A percentile compares a stretch with the other conserved stretches of the same genome.
These are phyloP conservation scores for Passiflora organensis DNA, from an alignment of 345 rosid genomes.

Conservation along the genomic window DNA sequence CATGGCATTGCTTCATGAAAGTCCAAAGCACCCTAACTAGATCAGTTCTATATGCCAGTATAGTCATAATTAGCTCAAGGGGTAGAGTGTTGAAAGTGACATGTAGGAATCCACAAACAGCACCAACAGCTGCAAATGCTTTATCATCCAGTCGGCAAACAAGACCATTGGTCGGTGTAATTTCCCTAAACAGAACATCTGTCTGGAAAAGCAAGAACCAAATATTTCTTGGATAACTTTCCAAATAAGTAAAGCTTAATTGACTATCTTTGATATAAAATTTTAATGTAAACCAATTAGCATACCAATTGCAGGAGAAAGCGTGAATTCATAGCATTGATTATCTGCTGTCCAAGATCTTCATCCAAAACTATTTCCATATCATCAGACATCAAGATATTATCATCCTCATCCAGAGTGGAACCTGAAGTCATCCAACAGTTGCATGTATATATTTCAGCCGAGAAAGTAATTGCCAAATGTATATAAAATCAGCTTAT, in stretches of 20 bases:
- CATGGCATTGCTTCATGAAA: slow-evolving; percentile 86
- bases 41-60: slow-evolving; percentile 90
- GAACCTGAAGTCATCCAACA: slow-evolving; percentile 43
- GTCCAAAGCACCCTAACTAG: slow-evolving; percentile 90
- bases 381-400: slow-evolving; percentile 35
- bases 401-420: slow-evolving; percentile 57
- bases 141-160: slow-evolving; percentile 43
- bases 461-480: slow-evolving; percentile 7
- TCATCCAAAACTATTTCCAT: slow-evolving; percentile 46
- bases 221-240: slow-evolving; percentile 1
- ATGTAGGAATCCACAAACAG: slow-evolving; percentile 90
- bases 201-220: slow-evolving; percentile 48
- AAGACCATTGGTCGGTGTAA: slow-evolving; percentile 31
- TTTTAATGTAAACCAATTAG: slow-evolving; percentile 13
- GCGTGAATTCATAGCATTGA: slow-evolving; percentile 66
- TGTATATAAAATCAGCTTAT: background rate
- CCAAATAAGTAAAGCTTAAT: slow-evolving; percentile 4
- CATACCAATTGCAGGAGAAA: slow-evolving; percentile 93
- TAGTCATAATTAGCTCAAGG: slow-evolving; percentile 77
- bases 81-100: slow-evolving; percentile 73
- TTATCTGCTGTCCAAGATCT: slow-evolving; percentile 66
- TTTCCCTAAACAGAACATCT: slow-evolving; percentile 61
- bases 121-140: slow-evolving; percentile 76
- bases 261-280: slow-evolving; percentile 12
- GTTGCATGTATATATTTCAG: background rate